Base-by-base conservation (phyloP, 176 grass and related monocot species). In the Aegilops bicornis region DNA sequence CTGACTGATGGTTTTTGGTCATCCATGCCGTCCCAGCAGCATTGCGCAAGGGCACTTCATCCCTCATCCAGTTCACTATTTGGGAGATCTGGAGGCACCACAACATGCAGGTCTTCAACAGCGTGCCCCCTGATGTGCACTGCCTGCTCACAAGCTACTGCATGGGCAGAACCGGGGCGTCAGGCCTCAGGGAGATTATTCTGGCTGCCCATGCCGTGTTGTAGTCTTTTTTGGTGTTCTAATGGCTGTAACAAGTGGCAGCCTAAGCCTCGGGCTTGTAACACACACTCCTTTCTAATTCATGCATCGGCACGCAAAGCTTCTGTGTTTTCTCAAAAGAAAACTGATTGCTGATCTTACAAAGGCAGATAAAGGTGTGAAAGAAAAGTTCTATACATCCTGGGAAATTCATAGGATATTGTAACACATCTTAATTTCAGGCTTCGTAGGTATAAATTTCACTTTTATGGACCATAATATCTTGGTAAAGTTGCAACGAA, bases 341-440 rank as follows among this genome's bases (percentile, higher is more conserved):
- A 58, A 59, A 59, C 56, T 72, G 68, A 73, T 43, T 61, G 35
- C 16, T 32, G 50, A 70, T 65, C 54, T 73, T 81, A 64, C 7
- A 63, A 22, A 65, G 36, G 30, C 56, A 39, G 16, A 81, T n/a
- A 10, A 81, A 74, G 78, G 61, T 63, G 27, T 63, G 27, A 61
- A 64, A 64, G 56, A 81, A 64, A 73, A 52, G 23, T 35, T 82
- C 3, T 47, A 67, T 82, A 11, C 20, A 82, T 42, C 52, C 54
- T 64, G 73, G 69, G 16, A 73, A 54, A 80, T 65, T 59, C 3
- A 39, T 79, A 75, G 42, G 56, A 73, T 84, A 47, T 42, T 24
- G 32, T 23, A 69, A 27, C 5, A 69, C 23, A 29, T 39, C 20
- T 54, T 56, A 77, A 85, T 52, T 84, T 43, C 59, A 66, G 20